A percentile compares a stretch with the other conserved stretches of the same genome.
Conservation (phyloP, 805 yeast species). For the Suhomyces prunicola region DNA sequence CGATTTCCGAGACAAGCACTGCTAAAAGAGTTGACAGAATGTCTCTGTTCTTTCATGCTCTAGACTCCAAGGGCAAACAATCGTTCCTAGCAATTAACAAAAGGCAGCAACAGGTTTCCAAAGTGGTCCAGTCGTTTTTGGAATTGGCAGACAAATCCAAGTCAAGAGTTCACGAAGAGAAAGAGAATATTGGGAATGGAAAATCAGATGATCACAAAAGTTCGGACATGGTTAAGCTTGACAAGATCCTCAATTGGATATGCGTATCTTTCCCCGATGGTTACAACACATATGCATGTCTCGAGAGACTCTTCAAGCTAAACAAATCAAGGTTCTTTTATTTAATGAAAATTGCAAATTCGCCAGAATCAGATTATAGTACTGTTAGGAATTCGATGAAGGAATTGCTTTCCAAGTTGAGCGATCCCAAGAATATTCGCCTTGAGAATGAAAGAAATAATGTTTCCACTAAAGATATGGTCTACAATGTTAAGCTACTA, state of each 20-base stretch:
- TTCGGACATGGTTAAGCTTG: conserved; percentile 34
- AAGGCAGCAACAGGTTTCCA: conserved; percentile 62
- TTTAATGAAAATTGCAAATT: conserved; percentile 51
- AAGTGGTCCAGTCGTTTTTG: conserved; percentile 48
- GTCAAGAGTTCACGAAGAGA: conserved; percentile 13
- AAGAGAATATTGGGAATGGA: conserved; percentile 6
- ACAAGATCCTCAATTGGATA: conserved; percentile 62
- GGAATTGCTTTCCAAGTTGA: conserved; percentile 57
- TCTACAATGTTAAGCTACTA: conserved; percentile 52
- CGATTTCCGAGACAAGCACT: conserved; percentile 45
- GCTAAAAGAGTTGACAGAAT: conserved; percentile 51
- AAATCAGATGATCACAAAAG: conserved; percentile 3
- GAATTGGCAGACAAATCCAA: conserved; percentile 40
- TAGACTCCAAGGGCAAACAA: conserved; percentile 56
- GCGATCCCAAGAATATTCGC: conserved; percentile 49
- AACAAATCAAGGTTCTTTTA: conserved; percentile 60
- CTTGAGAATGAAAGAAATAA: conserved; percentile 24
- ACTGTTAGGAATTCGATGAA: conserved; percentile 59
- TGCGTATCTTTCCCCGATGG: conserved; percentile 53
- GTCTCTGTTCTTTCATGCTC: conserved; percentile 42
- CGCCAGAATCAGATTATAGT: conserved; percentile 56
- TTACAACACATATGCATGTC: conserved; percentile 44
- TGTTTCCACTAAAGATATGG: conserved; percentile 48
- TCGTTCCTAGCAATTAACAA: conserved; percentile 67
- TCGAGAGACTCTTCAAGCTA: conserved; percentile 51